Conservation (phyloP, 208 protist species). For the Cochliopodium minus region DNA sequence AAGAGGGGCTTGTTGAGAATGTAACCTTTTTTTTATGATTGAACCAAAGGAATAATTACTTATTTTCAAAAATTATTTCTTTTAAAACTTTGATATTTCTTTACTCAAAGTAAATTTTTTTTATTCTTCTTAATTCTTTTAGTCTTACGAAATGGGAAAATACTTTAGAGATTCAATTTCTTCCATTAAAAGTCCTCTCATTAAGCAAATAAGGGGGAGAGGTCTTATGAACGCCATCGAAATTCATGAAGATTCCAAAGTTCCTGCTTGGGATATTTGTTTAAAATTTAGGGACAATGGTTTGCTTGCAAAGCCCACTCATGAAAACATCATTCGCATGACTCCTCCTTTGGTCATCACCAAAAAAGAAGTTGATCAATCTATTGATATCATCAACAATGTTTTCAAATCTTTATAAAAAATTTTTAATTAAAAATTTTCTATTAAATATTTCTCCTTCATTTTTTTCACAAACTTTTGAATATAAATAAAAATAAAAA, state of each 20-base stretch:
- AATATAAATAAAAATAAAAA: no score
- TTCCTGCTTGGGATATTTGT: slow-evolving; percentile 40
- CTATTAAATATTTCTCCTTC: no score
- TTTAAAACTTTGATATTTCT: no score
- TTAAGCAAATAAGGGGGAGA: slow-evolving; percentile 48
- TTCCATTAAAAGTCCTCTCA: slow-evolving; percentile 16
- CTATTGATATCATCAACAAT: slow-evolving; percentile 37
- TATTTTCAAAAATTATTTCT: no score
- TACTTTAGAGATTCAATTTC: slow-evolving; percentile 25
- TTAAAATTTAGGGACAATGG: slow-evolving; percentile 40
- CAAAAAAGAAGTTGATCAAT: slow-evolving; percentile 42
- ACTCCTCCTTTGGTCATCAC: slow-evolving; percentile 62
- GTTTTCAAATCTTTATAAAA: not conserved
- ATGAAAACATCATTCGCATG: slow-evolving; percentile 67
- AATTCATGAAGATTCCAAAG: slow-evolving; percentile 33
- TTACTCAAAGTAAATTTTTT: no score
- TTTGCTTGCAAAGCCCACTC: slow-evolving; percentile 74
- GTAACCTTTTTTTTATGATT: no score
- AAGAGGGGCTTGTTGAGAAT: slow-evolving; percentile 51
- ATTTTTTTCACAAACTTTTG: no score
- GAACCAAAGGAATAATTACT: no score
- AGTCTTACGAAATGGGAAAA: slow-evolving; percentile 35
- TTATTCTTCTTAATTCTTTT: no score
- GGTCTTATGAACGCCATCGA: slow-evolving; percentile 69
- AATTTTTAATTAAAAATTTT: no score